Percentiles rank a stretch among this genome's conserved stretches.
These are phyloP conservation scores for Neofusicoccum cordaticola DNA, from an alignment of 2,329 filamentous ascomycete species.

Conservation along the genomic window DNA sequence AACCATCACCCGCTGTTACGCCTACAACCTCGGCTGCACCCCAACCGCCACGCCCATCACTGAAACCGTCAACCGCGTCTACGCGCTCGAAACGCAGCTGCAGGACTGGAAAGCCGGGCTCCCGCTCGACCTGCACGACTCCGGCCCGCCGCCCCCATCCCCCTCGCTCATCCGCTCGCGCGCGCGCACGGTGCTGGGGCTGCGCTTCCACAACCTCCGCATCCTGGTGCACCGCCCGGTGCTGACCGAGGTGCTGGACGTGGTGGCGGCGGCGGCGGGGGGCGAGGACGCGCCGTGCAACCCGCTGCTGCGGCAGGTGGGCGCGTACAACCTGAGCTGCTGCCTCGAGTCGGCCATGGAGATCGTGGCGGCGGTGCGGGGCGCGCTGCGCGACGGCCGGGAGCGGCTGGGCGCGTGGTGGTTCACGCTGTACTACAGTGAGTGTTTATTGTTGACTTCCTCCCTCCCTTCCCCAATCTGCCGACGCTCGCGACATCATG, in stretches of 20 bases:
- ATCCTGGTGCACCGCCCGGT: constrained; percentile 44
- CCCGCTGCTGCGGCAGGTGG: constrained; percentile 30
- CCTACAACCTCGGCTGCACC: constrained; percentile 42
- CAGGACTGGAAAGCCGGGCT: constrained; percentile 38
- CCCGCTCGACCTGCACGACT: constrained; percentile 25
- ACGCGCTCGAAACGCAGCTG: constrained; percentile 41
- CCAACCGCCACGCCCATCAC: constrained; percentile 19
- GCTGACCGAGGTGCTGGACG: constrained; percentile 38
- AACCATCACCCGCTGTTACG: constrained; percentile 25
- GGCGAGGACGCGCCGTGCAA: constrained; percentile 21
- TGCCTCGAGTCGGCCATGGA: constrained; percentile 34
- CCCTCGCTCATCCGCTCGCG: constrained; percentile 21
- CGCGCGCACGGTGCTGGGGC: constrained; percentile 44
- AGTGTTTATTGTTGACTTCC: too few species aligned
- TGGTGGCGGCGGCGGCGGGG: constrained; percentile 9
- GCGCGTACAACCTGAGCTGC: constrained; percentile 32
- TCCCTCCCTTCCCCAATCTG: too few species aligned
- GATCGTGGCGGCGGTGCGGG: constrained; percentile 34
- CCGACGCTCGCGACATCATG: too few species aligned
- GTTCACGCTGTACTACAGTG: constrained; percentile 40
- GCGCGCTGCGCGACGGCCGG: constrained; percentile 24
- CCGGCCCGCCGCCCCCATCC: not conserved
- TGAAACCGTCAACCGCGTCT: constrained; percentile 30
- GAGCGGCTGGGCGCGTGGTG: constrained; percentile 40
- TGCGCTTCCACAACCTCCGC: constrained; percentile 43